A percentile compares a stretch with the other conserved stretches of the same genome.
These are phyloP conservation scores for Alternaria gansuensis DNA, from an alignment of 2,329 filamentous ascomycete species.

Conservation along the genomic window DNA sequence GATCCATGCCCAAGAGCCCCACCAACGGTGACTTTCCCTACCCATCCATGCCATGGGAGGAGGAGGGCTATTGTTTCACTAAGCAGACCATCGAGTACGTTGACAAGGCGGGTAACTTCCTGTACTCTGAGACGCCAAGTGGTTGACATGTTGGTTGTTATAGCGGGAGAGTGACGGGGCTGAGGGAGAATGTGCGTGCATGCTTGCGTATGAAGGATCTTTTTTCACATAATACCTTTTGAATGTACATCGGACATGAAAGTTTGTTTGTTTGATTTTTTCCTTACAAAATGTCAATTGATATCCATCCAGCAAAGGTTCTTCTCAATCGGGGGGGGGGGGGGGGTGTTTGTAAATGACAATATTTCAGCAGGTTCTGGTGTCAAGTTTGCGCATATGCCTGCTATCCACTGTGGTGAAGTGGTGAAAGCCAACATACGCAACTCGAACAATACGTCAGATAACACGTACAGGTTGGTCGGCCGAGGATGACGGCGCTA, in stretches of 20 bases:
- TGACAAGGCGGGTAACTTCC: constrained; percentile 43
- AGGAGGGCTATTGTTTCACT: constrained; percentile 44
- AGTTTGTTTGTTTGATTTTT: constrained; percentile 7
- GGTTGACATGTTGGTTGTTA: not conserved
- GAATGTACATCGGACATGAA: constrained; percentile 17
- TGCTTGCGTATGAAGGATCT: constrained; percentile 13
- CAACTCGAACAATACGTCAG: not conserved
- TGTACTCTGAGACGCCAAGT: constrained; percentile 38
- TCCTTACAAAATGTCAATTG: constrained; percentile 20
- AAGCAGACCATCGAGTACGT: constrained; percentile 49
- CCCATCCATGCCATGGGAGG: constrained; percentile 35
- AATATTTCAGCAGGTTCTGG: not conserved
- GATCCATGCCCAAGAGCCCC: constrained; percentile 14
- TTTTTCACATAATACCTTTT: constrained; percentile 24
- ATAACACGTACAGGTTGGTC: not conserved
- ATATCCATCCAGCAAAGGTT: constrained; percentile 20
- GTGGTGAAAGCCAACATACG: not conserved
- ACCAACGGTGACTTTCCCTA: constrained; percentile 26
- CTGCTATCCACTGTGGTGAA: not conserved
- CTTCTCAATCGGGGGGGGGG: not conserved
- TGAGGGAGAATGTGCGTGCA: constrained; percentile 1
- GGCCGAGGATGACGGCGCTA: not conserved
- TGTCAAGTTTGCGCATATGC: not conserved
- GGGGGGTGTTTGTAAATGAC: too few relatives aligned
- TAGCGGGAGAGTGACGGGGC: not conserved